Base-by-base conservation (phyloP, 768 basidiomycete genomes). In the Mycena leptocephala region DNA sequence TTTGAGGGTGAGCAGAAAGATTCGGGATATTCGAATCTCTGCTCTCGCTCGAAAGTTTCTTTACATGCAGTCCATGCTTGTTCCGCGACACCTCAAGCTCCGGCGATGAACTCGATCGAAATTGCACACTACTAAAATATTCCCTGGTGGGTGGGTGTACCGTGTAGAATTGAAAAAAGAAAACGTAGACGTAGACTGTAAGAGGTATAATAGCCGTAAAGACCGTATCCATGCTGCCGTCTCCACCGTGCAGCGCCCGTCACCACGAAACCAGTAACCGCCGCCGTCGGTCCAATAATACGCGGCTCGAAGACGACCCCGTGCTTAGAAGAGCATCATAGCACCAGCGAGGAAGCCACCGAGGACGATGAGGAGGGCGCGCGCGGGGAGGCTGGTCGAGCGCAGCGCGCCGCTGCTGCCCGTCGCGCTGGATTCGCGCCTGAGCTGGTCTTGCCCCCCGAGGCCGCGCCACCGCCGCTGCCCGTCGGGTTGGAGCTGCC, bases 351-450 rank as follows among this genome's bases (percentile, higher is more conserved):
- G 26, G 62, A 72, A 22, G 24, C 71, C 39, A 37, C 71, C 71
- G 2, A 72, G 53, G 37, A 72, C 71, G 62, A 55, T 13, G 53
- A 72, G 61, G 53, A 72, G 71, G 48, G 62, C 22, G 71, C 51
- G 39, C 3, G 37, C 26, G 51, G 71, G 71, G 48, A 72, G 48
- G 39, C 26, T n/a, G 26, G 53, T 30, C 62, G 71, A 56, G 26
- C 26, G 6, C 11, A 55, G 71, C 62, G 71, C 62, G 62, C 62
- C 37, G 62, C 71, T 46, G 37, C 39, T 64, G 62, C 71, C 62
- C 70, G 70, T 62, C 24, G 61, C 41, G 56, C 69, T 70, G 43
- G 41, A 18, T 22, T 68, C 30, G 53, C 37, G 43, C 56, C 33
- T 18, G 68, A 70, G 22, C 41, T 37, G 24, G 53, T 26, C 37